A percentile compares a stretch with the other conserved stretches of the same genome.
Conservation (phyloP, 305 asterid genomes). For the Fraxinus xanthoxyloides region DNA sequence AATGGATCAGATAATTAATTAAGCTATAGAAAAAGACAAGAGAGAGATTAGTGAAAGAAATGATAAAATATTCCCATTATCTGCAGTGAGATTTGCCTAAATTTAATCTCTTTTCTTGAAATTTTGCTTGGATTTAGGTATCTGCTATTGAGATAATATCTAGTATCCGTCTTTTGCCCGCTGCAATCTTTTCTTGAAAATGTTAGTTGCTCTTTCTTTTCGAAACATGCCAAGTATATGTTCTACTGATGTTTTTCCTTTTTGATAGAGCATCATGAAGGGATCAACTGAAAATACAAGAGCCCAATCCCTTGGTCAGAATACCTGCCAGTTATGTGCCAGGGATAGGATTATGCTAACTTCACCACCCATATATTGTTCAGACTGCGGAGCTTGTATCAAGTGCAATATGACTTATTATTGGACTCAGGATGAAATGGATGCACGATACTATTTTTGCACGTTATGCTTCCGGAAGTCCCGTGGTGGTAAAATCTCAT, state of each 20-base stretch:
- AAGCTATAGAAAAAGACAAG: background rate
- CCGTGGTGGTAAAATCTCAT: slow-evolving; percentile 42
- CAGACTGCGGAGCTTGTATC: slow-evolving; percentile 45
- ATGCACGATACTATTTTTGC: slow-evolving; percentile 46
- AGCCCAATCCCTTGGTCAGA: slow-evolving; percentile 27
- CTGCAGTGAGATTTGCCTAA: background rate
- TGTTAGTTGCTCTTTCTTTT: background rate
- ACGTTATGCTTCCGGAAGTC: slow-evolving; percentile 43
- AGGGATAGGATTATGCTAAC: slow-evolving; percentile 38
- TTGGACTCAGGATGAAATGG: slow-evolving; percentile 38
- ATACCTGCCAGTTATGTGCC: slow-evolving; percentile 63
- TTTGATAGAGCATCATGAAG: slow-evolving; percentile 23
- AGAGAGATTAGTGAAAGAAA: background rate
- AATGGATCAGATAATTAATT: background rate
- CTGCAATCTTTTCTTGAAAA: background rate
- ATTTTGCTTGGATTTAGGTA: background rate
- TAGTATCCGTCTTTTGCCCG: background rate
- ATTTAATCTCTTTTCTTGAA: background rate
- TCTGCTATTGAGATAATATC: background rate
- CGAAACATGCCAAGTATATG: background rate
- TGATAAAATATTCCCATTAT: background rate
- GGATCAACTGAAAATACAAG: slow-evolving; percentile 26
- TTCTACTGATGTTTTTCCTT: slow-evolving; percentile 3
- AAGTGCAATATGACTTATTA: slow-evolving; percentile 46
- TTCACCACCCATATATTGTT: slow-evolving; percentile 51